phyloP scores from a whole-genome alignment of 202 grass and related monocot species.

The Brachypodium distachyon region DNA sequence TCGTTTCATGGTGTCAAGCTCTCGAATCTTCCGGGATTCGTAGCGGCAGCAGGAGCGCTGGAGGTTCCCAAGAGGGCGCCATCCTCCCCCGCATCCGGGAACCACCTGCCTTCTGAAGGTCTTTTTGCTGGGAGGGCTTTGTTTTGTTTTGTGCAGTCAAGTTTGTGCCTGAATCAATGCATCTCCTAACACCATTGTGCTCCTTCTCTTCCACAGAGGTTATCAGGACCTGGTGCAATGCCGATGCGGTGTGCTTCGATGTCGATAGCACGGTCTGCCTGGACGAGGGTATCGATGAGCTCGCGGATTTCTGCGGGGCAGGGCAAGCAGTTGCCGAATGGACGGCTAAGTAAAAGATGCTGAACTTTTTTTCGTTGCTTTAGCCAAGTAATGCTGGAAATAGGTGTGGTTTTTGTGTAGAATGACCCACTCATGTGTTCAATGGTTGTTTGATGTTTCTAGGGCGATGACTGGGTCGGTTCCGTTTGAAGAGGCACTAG shows the following conservation, averaged over 20 bases:
- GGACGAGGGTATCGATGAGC: constrained; percentile 90
- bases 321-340: constrained; percentile 80
- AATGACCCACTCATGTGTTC: neutral
- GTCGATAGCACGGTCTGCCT: constrained; percentile 90
- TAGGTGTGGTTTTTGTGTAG: neutral
- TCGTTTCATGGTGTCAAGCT: neutral
- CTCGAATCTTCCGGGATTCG: neutral
- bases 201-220: constrained; percentile 20
- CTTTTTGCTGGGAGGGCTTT: neutral
- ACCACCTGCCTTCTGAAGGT: constrained; percentile 44
- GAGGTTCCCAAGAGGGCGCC: neutral
- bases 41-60: constrained; percentile 9
- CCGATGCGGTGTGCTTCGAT: constrained; percentile 78
- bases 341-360: constrained; percentile 52
- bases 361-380: too few relatives aligned
- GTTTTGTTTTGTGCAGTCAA: neutral
- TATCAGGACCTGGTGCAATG: constrained; percentile 47
- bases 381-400: neutral
- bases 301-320: constrained; percentile 76
- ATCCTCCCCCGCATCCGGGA: neutral
- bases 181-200: neutral
- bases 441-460: constrained; percentile 5
- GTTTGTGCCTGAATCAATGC: neutral
- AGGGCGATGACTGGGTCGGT: constrained; percentile 91
- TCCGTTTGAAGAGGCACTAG: constrained; percentile 80